Base-by-base conservation (phyloP, 495 filamentous ascomycete genomes). In the Xylaria telfairii region DNA sequence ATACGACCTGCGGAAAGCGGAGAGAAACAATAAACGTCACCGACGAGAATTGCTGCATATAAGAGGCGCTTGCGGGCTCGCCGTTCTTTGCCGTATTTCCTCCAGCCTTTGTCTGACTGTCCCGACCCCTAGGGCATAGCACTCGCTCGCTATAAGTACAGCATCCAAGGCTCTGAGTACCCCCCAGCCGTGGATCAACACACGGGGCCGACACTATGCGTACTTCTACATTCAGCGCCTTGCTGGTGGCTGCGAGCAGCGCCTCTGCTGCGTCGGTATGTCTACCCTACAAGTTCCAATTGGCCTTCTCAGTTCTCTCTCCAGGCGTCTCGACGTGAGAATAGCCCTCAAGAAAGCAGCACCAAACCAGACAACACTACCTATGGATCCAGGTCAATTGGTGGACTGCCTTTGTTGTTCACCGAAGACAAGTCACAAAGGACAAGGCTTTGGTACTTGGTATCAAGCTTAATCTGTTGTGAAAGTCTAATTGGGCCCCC, bases 191-290 rank as follows among this genome's bases (percentile, higher is more conserved):
- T 28, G 13, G 49, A 24, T 21, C 49, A 9, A 57, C 65, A 9
- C 65, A 44, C 49, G 9, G 59, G 30, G 59, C 12, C 39, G 39
- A 65, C 68, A 41, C 51, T 17, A 71, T 71, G 69, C 69, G 69
- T 41, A 32, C 53, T 32, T 67, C 63, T 44, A 66, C 69, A 26
- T 37, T 71, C 41, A 46, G 44, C 68, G 69, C 62, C 63, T 67
- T 60, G 28, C 54, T 71, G 53, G 54, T 54, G 41, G 63, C 63
- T 49, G 54, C 54, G 13, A 39, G 54, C 54, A 54, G 63, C 41
- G 62, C 34, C 12, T 57, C 69, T 67, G 69, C 69, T 10, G 41
- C 39, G 26, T 60, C 69, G 69, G 69, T 71, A 71, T 34, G 69
- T 71, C 30, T 30, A 4, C 24, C 30, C 30, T 2, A n/a, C 15